These are phyloP conservation scores for Wickerhamomyces sp. DNA, from an alignment of 1,139 yeast genomes.

Conservation along the genomic window DNA sequence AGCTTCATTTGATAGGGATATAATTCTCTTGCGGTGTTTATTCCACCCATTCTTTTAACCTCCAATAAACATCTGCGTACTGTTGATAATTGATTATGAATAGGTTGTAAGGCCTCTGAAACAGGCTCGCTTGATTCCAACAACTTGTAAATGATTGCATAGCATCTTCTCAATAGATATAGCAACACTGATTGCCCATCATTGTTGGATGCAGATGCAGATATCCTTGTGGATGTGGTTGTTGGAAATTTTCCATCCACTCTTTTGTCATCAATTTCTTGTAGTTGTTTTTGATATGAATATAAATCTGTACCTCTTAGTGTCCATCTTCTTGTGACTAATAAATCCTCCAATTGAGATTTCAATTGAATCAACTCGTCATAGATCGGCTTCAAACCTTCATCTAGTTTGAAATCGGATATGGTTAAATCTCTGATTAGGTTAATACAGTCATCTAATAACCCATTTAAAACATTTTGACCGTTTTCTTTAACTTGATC, in stretches of 20 bases:
- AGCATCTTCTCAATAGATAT: constrained; percentile 82
- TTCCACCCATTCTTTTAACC: constrained; percentile 87
- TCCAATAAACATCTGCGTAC: constrained; percentile 86
- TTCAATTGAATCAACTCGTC: constrained; percentile 58
- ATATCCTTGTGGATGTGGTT: constrained; percentile 6
- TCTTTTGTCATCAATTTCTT: constrained; percentile 67
- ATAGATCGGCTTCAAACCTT: constrained; percentile 44
- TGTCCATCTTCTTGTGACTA: constrained; percentile 95
- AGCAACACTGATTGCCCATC: constrained; percentile 62
- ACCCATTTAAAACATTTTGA: constrained; percentile 64
- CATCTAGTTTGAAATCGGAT: constrained; percentile 46
- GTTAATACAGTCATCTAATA: constrained; percentile 77
- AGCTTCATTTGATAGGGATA: constrained; percentile 95
- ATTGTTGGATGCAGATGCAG: constrained; percentile 19
- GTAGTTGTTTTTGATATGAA: constrained; percentile 68
- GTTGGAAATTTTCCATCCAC: constrained; percentile 49
- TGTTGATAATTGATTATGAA: constrained; percentile 88
- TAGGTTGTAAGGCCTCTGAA: constrained; percentile 84
- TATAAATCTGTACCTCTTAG: constrained; percentile 91
- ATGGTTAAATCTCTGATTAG: constrained; percentile 66
- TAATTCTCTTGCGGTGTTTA: constrained; percentile 77
- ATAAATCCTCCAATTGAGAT: constrained; percentile 68
- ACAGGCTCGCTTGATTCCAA: constrained; percentile 94
- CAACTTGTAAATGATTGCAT: constrained; percentile 81
- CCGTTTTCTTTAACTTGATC: constrained; percentile 36